Base-by-base conservation (phyloP, 2,329 filamentous ascomycete genomes). In the Xylaria sp. region DNA sequence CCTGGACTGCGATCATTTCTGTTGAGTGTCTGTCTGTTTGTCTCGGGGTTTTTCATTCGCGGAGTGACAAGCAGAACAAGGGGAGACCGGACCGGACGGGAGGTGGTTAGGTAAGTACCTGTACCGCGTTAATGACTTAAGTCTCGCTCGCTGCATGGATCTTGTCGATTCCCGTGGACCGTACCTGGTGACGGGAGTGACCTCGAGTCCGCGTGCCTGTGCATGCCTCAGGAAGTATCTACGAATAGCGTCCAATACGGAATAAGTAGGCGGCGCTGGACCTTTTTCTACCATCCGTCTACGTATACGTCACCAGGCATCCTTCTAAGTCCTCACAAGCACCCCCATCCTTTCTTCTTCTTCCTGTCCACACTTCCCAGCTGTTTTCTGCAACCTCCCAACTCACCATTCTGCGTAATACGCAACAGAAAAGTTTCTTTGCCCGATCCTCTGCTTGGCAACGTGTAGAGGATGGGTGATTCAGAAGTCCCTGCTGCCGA, bases 391-490 rank as follows among this genome's bases (percentile, higher is more conserved):
- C 23, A 30, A 30, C 23, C 23, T 30, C 23, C 23, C 23, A 30
- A 30, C 23, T 30, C 23, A 30, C 23, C 23, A 0, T 30, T 30
- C 23, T 30, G 23, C 23, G 23, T 5, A 1, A 1, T 5, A 30
- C 23, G 23, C 23, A 30, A 4, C 23, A 30, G 23, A 30, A 30
- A 30, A 30, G 23, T 30, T 30, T 30, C 23, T 30, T 30, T 30
- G 1, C 23, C 23, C 1, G 23, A 30, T 30, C 23, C 23, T 30
- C 23, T 30, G 23, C 23, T 30, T 30, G 37, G 9, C 37, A 42
- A 11, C 48, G 16, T 8, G 9, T 3, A 10, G 23, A 54, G 46
- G 8, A 83, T 83, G 80, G 79, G 79, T 51, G 76, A 76, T 9
- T 73, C 77, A 30, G 70, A 80, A 58, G 80, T 80, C 57, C 78